Evolutionary conservation across 257 asterid species (phyloP).

Genomic region (Scutellaria minor): DNA sequence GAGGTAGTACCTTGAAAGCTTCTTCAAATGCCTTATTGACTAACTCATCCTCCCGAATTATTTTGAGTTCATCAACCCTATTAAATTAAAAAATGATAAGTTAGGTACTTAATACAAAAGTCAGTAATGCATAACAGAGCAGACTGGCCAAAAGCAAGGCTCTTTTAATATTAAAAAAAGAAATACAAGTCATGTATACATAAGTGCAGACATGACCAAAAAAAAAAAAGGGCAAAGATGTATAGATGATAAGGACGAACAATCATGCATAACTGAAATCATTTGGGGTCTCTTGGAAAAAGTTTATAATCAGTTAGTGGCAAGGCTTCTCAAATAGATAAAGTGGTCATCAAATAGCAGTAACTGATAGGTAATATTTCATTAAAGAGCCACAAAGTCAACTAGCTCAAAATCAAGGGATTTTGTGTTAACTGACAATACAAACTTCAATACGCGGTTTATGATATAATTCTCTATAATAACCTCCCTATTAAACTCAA

Average conservation of each 20-base stretch:
- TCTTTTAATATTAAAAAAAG: not conserved
- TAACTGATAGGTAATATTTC: not conserved
- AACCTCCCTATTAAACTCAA: not conserved
- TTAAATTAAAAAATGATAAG: slow-evolving; percentile 30
- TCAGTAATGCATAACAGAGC: slow-evolving; percentile 1
- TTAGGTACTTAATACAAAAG: slow-evolving; percentile 16
- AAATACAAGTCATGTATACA: not conserved
- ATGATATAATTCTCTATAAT: not conserved
- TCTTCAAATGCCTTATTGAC: slow-evolving; percentile 78
- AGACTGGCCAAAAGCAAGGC: not conserved
- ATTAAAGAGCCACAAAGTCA: not conserved
- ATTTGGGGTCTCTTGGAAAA: not conserved
- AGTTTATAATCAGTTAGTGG: slow-evolving; percentile 1
- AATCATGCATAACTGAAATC: slow-evolving; percentile 21
- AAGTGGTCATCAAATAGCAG: not conserved
- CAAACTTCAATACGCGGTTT: slow-evolving; percentile 11
- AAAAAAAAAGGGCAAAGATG: not conserved
- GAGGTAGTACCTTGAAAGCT: slow-evolving; percentile 70
- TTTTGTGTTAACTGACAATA: not conserved
- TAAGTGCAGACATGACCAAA: not conserved
- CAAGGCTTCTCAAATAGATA: not conserved
- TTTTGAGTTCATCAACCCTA: slow-evolving; percentile 87
- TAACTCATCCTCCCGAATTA: slow-evolving; percentile 75
- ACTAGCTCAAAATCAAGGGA: slow-evolving; percentile 19
- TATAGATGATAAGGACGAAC: not conserved